phyloP scores from a whole-genome alignment of 2,329 filamentous ascomycete genomes.

The Cladophialophora yegresii region DNA sequence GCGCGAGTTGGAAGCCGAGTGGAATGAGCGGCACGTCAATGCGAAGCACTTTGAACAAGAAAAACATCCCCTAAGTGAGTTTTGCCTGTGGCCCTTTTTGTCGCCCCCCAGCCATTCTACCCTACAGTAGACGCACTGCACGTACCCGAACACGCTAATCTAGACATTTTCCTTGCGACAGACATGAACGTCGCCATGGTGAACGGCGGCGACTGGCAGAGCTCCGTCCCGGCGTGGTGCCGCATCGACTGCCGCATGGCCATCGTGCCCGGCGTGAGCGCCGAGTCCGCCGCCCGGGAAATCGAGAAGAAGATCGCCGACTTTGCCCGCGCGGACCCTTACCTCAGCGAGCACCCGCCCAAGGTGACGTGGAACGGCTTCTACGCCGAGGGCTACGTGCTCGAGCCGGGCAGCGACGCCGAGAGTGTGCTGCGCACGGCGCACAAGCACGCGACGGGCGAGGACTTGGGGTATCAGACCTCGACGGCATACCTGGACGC shows the following conservation, averaged over 20 bases:
- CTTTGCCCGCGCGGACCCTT: conserved; percentile 36
- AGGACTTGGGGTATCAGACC: conserved; percentile 22
- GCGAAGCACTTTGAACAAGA: conserved; percentile 26
- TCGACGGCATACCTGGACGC: conserved; percentile 31
- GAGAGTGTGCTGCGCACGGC: conserved; percentile 31
- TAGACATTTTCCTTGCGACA: background rate
- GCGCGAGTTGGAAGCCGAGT: conserved; percentile 31
- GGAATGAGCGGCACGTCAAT: conserved; percentile 27
- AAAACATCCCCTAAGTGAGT: conserved; percentile 33
- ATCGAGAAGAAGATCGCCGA: conserved; percentile 39
- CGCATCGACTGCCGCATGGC: conserved; percentile 30
- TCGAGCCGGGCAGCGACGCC: conserved; percentile 37
- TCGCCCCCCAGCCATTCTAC: too few relatives aligned
- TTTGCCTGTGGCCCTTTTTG: background rate
- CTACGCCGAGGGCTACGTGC: conserved; percentile 38
- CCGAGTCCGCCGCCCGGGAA: conserved; percentile 30
- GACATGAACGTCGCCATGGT: conserved; percentile 33
- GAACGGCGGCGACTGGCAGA: conserved; percentile 31
- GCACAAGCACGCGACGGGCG: conserved; percentile 35
- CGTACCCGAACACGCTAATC: too few relatives aligned
- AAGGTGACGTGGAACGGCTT: conserved; percentile 37
- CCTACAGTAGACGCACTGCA: too few relatives aligned
- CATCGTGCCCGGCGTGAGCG: conserved; percentile 29
- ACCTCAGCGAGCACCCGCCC: conserved; percentile 37
- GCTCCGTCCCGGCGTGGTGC: conserved; percentile 33